Percentiles rank a stretch among this genome's conserved stretches.
phyloP scores from a whole-genome alignment of 2,329 filamentous ascomycete genomes.

The Laburnicola sp. region DNA sequence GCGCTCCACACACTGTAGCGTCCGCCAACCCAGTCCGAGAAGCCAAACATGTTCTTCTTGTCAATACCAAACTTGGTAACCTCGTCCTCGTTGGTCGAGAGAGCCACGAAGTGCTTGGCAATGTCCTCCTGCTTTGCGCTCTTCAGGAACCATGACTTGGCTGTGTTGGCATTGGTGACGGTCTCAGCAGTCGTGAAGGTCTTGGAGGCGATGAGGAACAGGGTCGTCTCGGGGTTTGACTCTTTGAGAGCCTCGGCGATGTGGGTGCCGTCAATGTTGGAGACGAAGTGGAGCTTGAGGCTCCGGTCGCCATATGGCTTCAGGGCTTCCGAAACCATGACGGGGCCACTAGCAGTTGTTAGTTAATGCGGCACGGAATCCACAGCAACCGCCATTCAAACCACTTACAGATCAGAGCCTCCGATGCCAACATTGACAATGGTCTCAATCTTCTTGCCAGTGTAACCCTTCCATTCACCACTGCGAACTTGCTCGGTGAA shows the following conservation, averaged over 20 bases:
- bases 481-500: slow-evolving; percentile 94
- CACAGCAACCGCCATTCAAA: not conserved
- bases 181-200: slow-evolving; percentile 99
- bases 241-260: slow-evolving; percentile 87
- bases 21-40: slow-evolving; percentile 97
- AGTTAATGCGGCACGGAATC: slow-evolving; percentile 17
- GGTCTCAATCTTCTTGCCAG: slow-evolving; percentile 94
- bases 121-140: slow-evolving; percentile 77
- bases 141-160: slow-evolving; percentile 95
- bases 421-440: slow-evolving; percentile 98
- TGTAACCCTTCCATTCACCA: slow-evolving; percentile 95
- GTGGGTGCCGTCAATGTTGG: slow-evolving; percentile 99
- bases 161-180: slow-evolving; percentile 93
- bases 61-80: slow-evolving; percentile 99
- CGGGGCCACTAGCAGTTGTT: slow-evolving; percentile 68
- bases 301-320: slow-evolving; percentile 88
- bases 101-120: slow-evolving; percentile 97
- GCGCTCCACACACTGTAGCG: slow-evolving; percentile 99
- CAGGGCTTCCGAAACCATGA: slow-evolving; percentile 98
- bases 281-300: slow-evolving; percentile 94
- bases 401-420: slow-evolving; percentile 89
- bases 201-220: slow-evolving; percentile 98
- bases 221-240: slow-evolving; percentile 95
- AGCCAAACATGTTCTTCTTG: slow-evolving; percentile 99
- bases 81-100: slow-evolving; percentile 93